Conservation (phyloP, 495 filamentous ascomycete species). For the Penicillium fimorum region DNA sequence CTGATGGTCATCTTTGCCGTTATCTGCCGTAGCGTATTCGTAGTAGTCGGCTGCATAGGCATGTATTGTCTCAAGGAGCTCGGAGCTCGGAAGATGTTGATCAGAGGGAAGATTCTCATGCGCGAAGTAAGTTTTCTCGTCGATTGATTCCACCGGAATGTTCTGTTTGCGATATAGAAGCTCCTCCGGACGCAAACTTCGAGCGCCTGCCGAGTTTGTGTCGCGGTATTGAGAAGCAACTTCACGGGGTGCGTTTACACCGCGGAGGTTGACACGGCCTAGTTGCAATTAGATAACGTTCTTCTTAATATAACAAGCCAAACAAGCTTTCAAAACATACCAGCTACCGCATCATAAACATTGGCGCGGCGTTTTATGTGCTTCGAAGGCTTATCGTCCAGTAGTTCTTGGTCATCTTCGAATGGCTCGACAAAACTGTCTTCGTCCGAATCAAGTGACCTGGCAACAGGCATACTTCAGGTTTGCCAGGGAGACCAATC, state of each 20-base stretch:
- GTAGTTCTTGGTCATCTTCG: not conserved
- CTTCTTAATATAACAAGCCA: not conserved
- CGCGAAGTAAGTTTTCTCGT: slow-evolving; percentile 70
- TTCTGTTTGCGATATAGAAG: slow-evolving; percentile 64
- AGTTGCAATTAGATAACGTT: not conserved
- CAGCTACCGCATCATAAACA: slow-evolving; percentile 80
- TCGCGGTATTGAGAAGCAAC: slow-evolving; percentile 47
- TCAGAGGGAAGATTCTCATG: slow-evolving; percentile 52
- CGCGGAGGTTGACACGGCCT: slow-evolving; percentile 53
- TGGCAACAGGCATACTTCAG: slow-evolving; percentile 24
- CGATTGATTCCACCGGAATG: slow-evolving; percentile 62
- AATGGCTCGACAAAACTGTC: slow-evolving; percentile 22
- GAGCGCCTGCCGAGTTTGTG: slow-evolving; percentile 50
- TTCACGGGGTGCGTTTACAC: slow-evolving; percentile 40
- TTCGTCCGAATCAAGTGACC: slow-evolving; percentile 23
- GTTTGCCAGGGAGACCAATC: slow-evolving; percentile 9
- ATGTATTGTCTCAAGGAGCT: slow-evolving; percentile 75
- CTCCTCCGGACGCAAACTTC: slow-evolving; percentile 66
- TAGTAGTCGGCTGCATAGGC: slow-evolving; percentile 74
- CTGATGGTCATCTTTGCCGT: slow-evolving; percentile 49
- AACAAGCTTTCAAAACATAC: slow-evolving; percentile 37
- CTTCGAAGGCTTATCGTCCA: slow-evolving; percentile 13
- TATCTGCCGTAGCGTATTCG: slow-evolving; percentile 35
- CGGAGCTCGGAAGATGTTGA: slow-evolving; percentile 63
- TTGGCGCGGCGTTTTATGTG: slow-evolving; percentile 41